A percentile compares a stretch with the other conserved stretches of the same genome.
Conservation (phyloP, 345 rosid species). For the Aurinia saxatilis region DNA sequence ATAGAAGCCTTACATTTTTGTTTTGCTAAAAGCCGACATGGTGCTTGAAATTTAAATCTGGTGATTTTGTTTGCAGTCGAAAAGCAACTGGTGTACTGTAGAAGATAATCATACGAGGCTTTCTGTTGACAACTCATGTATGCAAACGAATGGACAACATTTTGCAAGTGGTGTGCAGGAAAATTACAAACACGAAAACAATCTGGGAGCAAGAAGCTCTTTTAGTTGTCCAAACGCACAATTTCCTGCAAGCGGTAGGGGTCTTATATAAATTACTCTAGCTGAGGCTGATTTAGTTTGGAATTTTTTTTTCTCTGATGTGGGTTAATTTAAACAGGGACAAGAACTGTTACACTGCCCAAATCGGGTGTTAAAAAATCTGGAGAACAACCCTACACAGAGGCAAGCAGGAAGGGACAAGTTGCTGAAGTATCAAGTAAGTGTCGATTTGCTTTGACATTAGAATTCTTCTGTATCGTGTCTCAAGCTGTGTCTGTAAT, state of each 20-base stretch:
- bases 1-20: background rate
- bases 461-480: background rate
- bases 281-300: background rate
- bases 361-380: constrained; percentile 29
- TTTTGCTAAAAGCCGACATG: background rate
- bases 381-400: constrained; percentile 32
- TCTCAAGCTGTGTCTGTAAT: constrained; percentile 21
- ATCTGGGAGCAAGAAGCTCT: constrained; percentile 33
- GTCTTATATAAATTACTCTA: constrained; percentile 6
- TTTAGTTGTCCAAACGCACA: constrained; percentile 24
- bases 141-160: constrained; percentile 29
- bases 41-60: constrained; percentile 8
- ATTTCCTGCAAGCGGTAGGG: constrained; percentile 23
- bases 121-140: constrained; percentile 29
- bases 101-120: constrained; percentile 35
- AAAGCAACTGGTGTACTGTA: constrained; percentile 26
- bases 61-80: constrained; percentile 33
- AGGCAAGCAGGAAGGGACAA: constrained; percentile 37
- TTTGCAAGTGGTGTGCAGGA: constrained; percentile 28
- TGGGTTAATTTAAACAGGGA: constrained; percentile 22
- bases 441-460: constrained; percentile 12
- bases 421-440: constrained; percentile 34
- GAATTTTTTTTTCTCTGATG: constrained; percentile 7
- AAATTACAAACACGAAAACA: constrained; percentile 22
- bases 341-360: constrained; percentile 26